phyloP scores from a whole-genome alignment of 441 rosid genomes.

The Adansonia gregorii region DNA sequence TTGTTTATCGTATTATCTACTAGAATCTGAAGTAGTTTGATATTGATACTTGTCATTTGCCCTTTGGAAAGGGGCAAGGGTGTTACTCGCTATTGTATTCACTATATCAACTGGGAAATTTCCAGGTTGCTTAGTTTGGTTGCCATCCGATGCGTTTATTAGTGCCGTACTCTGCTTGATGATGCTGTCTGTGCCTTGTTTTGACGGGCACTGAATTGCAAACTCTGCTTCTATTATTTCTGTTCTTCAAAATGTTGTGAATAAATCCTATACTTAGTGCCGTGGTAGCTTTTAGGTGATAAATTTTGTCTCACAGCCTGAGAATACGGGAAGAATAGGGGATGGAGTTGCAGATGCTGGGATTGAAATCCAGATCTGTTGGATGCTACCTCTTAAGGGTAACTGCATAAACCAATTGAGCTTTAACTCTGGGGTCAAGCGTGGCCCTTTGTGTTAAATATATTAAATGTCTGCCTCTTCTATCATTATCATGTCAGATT shows the following conservation, averaged over 20 bases:
- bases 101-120: neutral
- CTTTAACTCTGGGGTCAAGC: neutral
- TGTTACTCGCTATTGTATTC: neutral
- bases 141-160: neutral
- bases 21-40: neutral
- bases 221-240: neutral
- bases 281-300: neutral
- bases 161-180: neutral
- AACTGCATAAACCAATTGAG: too few relatives aligned
- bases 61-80: neutral
- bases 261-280: neutral
- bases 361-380: too few relatives aligned
- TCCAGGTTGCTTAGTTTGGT: neutral
- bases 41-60: neutral
- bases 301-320: neutral
- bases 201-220: neutral
- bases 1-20: slow-evolving; percentile 1
- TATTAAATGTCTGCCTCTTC: neutral
- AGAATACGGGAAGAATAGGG: too few relatives aligned
- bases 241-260: neutral
- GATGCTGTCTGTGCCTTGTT: neutral
- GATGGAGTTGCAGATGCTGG: too few relatives aligned
- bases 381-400: too few relatives aligned
- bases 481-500: neutral
- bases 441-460: neutral